Evolutionary conservation across 78 protist genomes (phyloP).

Genomic region (Mantamonas sphyraenae): DNA sequence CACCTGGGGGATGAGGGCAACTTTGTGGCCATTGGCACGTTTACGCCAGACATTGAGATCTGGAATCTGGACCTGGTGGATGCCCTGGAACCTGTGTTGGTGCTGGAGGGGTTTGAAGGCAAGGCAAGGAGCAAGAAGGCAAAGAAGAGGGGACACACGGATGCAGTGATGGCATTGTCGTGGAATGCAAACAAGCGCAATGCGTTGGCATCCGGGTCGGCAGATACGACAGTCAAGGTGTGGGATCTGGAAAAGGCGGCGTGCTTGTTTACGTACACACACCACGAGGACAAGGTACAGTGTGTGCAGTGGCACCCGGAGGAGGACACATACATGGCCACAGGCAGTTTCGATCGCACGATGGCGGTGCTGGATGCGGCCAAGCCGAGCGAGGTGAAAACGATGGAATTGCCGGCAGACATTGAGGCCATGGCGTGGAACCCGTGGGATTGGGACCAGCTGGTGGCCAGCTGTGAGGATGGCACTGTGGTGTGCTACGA

Average conservation of each 20-base stretch:
- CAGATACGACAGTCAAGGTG: slow-evolving; percentile 62
- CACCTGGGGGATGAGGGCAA: slow-evolving; percentile 9
- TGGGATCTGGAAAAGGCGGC: slow-evolving; percentile 60
- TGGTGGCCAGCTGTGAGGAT: slow-evolving; percentile 24
- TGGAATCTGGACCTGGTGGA: slow-evolving; percentile 78
- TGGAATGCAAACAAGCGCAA: slow-evolving; percentile 43
- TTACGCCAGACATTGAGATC: slow-evolving; percentile 65
- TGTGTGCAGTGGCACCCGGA: slow-evolving; percentile 40
- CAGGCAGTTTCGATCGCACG: slow-evolving; percentile 34
- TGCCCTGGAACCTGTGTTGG: slow-evolving; percentile 42
- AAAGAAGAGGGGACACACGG: slow-evolving; percentile 20
- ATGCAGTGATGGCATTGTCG: slow-evolving; percentile 47
- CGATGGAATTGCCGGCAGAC: slow-evolving; percentile 23
- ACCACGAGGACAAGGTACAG: slow-evolving; percentile 61
- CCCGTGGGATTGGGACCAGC: background rate
- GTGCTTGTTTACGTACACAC: slow-evolving; percentile 42
- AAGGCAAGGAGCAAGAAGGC: slow-evolving; percentile 19
- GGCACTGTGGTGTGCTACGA: slow-evolving; percentile 42
- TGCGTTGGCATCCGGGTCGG: slow-evolving; percentile 60
- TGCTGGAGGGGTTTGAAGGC: slow-evolving; percentile 46
- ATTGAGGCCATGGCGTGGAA: slow-evolving; percentile 39
- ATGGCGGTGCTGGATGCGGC: slow-evolving; percentile 34
- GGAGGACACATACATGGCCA: slow-evolving; percentile 37
- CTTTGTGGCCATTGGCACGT: slow-evolving; percentile 74
- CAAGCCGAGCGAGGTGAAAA: background rate